These are phyloP conservation scores for Phytophthora nicotianae DNA, from an alignment of 352 stramenopile genomes.

Conservation along the genomic window DNA sequence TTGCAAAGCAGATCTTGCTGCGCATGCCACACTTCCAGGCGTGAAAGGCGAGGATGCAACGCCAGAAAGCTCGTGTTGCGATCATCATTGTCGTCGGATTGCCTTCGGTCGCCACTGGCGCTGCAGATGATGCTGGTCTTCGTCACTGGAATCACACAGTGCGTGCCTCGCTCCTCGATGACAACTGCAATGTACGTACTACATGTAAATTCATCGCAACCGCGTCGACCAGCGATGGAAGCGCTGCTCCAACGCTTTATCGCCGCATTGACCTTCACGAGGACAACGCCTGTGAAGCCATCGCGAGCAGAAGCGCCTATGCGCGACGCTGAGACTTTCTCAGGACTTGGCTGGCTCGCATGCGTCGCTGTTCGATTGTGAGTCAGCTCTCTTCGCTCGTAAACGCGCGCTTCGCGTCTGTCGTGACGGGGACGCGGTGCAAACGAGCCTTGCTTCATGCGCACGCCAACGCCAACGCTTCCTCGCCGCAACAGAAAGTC, in stretches of 20 bases:
- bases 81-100: constrained; percentile 26
- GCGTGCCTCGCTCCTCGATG: constrained; percentile 6
- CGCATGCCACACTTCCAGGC: constrained; percentile 23
- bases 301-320: constrained; percentile 19
- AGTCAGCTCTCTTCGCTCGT: constrained; percentile 8
- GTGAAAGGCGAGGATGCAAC: constrained; percentile 12
- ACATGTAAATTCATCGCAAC: neutral
- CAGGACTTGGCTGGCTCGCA: constrained; percentile 10
- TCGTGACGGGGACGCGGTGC: constrained; percentile 6
- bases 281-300: no score
- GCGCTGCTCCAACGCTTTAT: constrained; percentile 3
- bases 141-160: neutral
- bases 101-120: constrained; percentile 1
- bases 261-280: constrained; percentile 16
- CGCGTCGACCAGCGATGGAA: neutral
- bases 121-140: constrained; percentile 23
- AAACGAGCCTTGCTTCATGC: constrained; percentile 19
- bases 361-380: constrained; percentile 22
- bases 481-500: constrained; percentile 25
- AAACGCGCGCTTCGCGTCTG: constrained; percentile 11
- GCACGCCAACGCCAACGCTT: constrained; percentile 5
- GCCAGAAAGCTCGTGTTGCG: constrained; percentile 10
- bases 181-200: neutral
- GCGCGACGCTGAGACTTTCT: constrained; percentile 16
- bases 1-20: constrained; percentile 17